phyloP scores from a whole-genome alignment of 208 protist genomes.

The Trypanosoma melophagium region DNA sequence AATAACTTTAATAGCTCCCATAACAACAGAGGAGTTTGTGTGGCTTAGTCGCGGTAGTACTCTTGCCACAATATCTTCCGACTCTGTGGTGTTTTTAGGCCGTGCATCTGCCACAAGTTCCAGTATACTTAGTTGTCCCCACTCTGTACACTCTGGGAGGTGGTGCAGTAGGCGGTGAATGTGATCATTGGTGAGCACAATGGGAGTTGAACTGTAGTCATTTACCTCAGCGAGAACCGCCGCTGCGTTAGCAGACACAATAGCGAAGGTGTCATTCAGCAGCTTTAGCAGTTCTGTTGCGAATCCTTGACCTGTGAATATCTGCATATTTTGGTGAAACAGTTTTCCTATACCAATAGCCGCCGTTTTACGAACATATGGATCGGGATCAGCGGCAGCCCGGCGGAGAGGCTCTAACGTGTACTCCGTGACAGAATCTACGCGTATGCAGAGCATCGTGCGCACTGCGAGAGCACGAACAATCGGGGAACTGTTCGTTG shows the following conservation, averaged over 20 bases:
- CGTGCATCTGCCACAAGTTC: conserved; percentile 92
- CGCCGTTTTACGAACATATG: conserved; percentile 99
- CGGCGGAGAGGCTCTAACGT: conserved; percentile 96
- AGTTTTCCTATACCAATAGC: conserved; percentile 98
- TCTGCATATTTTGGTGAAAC: conserved; percentile 96
- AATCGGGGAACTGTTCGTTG: conserved; percentile 93
- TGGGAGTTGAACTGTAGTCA: conserved; percentile 40
- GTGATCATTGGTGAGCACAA: conserved; percentile 68
- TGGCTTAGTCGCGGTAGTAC: conserved; percentile 96
- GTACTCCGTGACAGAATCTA: conserved; percentile 97
- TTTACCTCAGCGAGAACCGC: conserved; percentile 95
- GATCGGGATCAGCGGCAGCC: conserved; percentile 93
- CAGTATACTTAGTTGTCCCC: conserved; percentile 98
- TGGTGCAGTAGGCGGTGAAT: conserved; percentile 95
- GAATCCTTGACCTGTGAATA: conserved; percentile 95
- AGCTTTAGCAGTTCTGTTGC: conserved; percentile 86
- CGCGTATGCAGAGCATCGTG: conserved; percentile 99
- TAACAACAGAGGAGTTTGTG: conserved; percentile 98
- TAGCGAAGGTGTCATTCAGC: conserved; percentile 96
- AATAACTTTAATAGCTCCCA: conserved; percentile 96
- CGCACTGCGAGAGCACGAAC: conserved; percentile 98
- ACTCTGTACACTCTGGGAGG: conserved; percentile 97
- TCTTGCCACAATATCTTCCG: conserved; percentile 91
- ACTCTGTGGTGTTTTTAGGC: conserved; percentile 62
- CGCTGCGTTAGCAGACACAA: conserved; percentile 98